These are phyloP conservation scores for Geotrichum siamense DNA, from an alignment of 1,139 yeast genomes.

Conservation along the genomic window DNA sequence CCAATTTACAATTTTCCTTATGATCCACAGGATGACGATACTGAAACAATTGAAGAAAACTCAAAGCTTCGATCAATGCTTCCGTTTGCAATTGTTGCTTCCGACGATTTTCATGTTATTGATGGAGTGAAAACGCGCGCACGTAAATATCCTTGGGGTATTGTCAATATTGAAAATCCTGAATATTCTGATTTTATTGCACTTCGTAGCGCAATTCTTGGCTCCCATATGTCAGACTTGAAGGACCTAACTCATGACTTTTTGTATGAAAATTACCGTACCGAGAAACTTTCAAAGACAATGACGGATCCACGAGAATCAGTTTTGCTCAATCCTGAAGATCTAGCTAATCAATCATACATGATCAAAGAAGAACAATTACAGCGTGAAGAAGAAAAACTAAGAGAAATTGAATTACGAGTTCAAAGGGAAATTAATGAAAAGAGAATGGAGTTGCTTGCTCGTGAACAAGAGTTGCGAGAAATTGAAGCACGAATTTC, in stretches of 20 bases:
- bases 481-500: slow-evolving; percentile 73
- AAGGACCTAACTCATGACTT: slow-evolving; percentile 89
- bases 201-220: slow-evolving; percentile 69
- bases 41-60: slow-evolving; percentile 74
- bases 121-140: slow-evolving; percentile 65
- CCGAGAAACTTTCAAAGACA: slow-evolving; percentile 59
- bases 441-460: slow-evolving; percentile 76
- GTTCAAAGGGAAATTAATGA: slow-evolving; percentile 83
- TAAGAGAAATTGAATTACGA: slow-evolving; percentile 42
- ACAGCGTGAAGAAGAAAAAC: slow-evolving; percentile 32
- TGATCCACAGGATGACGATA: slow-evolving; percentile 54
- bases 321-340: slow-evolving; percentile 34
- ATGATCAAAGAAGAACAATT: slow-evolving; percentile 39
- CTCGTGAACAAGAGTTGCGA: slow-evolving; percentile 80
- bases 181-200: slow-evolving; percentile 70
- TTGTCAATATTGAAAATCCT: slow-evolving; percentile 77
- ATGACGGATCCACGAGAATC: slow-evolving; percentile 23
- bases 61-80: slow-evolving; percentile 60
- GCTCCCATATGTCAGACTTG: slow-evolving; percentile 81
- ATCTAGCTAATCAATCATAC: slow-evolving; percentile 37
- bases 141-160: slow-evolving; percentile 88
- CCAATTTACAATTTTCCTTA: slow-evolving; percentile 79
- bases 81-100: slow-evolving; percentile 83
- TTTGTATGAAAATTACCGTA: slow-evolving; percentile 83
- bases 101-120: slow-evolving; percentile 52